Base-by-base conservation (phyloP, 768 basidiomycete genomes). In the Coprinellus micaceus region DNA sequence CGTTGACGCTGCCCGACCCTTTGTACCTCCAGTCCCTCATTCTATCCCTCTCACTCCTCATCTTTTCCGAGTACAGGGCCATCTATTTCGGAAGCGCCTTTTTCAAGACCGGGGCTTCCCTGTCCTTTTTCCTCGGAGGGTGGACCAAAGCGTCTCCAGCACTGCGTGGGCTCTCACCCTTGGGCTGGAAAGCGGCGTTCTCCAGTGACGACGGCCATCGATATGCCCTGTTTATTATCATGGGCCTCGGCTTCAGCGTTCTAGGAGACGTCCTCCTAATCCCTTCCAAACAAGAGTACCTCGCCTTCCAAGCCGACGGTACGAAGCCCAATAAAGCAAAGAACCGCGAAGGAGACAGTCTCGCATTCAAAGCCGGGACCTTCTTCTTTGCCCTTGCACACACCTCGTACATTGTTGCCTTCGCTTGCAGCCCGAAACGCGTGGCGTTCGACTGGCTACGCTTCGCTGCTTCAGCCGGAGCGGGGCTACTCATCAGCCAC, bases 191-290 rank as follows among this genome's bases (percentile, higher is more conserved):
- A 28, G 36, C 17, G 11, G 33, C 45, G 3, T 19, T 56, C 11
- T 56, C 24, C 30, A 2, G 9, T 48, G 30, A 28, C 36, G 22
- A 26, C 7, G 2, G 46, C 37, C 10, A 64, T 41, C 57, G 59
- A n/a, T 57, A 55, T n/a, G 36, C 59, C 15, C 29, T 60, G n/a
- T 47, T 51, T 12, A 40, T 66, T 41, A 53, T 65, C 3, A 22
- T 58, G 3, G 67, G 67, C 4, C 56, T 68, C 4, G 59, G 52
- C 13, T 61, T 65, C 53, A 63, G 65, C 28, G 48, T 64, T 5
- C 19, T 65, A 9, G 65, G 67, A 7, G 66, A 68, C 56, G 52
- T 66, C 4, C 52, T 68, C 48, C 59, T 68, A 40, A 58, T 68
- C 15, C 64, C 62, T 6, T 63, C 66, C 19, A 53, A 55, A 33